phyloP scores from a whole-genome alignment of 2,329 filamentous ascomycete genomes.

The Leptoxyphium fumago region DNA sequence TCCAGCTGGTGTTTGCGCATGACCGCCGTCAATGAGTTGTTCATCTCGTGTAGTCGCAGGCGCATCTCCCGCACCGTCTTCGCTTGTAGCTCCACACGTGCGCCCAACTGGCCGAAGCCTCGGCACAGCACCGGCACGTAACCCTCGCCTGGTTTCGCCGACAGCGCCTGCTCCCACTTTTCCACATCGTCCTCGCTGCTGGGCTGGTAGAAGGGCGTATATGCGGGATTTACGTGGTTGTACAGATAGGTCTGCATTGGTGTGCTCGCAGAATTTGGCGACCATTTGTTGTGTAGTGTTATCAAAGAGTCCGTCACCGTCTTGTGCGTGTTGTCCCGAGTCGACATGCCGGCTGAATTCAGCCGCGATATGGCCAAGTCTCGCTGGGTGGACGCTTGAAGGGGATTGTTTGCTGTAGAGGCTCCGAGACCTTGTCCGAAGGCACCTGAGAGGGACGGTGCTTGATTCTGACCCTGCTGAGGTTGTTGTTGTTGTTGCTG shows the following conservation, averaged over 20 bases:
- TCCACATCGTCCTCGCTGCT: constrained; percentile 54
- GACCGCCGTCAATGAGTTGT: constrained; percentile 55
- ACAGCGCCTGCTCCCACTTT: constrained; percentile 72
- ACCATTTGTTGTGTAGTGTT: constrained; percentile 59
- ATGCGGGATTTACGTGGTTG: constrained; percentile 62
- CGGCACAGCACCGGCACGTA: constrained; percentile 64
- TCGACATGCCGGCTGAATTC: constrained; percentile 5
- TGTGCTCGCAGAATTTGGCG: constrained; percentile 51
- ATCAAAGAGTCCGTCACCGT: constrained; percentile 60
- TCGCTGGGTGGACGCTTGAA: constrained; percentile 11
- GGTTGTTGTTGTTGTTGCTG: constrained; percentile 24
- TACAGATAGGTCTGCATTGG: constrained; percentile 77
- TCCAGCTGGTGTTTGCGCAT: constrained; percentile 64
- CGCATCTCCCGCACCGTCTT: constrained; percentile 56
- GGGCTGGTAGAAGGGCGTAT: constrained; percentile 63
- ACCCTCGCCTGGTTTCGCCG: constrained; percentile 56
- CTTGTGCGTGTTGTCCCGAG: constrained; percentile 44
- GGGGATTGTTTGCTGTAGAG: constrained; percentile 8
- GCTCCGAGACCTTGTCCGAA: constrained; percentile 15
- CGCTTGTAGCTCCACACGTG: constrained; percentile 59
- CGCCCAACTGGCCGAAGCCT: constrained; percentile 57
- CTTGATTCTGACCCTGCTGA: constrained; percentile 6
- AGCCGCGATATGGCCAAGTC: constrained; percentile 12
- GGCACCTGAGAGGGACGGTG: constrained; percentile 4
- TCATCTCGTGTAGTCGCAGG: constrained; percentile 62